Base-by-base conservation (phyloP, 139 green algal species). In the Dunaliella sp. region DNA sequence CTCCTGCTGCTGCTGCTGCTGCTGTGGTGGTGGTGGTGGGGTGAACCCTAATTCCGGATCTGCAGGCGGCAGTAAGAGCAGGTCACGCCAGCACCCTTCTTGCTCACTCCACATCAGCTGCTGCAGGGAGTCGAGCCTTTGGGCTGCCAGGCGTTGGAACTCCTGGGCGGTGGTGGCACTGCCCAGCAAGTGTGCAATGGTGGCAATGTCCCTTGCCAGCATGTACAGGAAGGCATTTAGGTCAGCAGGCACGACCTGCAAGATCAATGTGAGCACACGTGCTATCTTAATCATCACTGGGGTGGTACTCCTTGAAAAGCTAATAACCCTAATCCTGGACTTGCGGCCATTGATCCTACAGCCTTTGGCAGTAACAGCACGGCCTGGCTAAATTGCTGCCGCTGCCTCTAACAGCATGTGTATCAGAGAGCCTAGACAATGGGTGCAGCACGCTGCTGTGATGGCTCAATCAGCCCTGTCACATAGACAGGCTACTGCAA, bases 221-320 rank as follows among this genome's bases (percentile, higher is more conserved):
- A 88, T 87, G 38, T 92, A 94, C 74, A 99, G 87, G 72, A 95
- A 95, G 2, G 93, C 94, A 87, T 99, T 99, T 22, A 99, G 92
- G 86, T 99, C 97, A 0, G 90, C 94, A 3, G 97, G 97, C 1
- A 98, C 58, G n/a, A 98, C 89, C 31, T 86, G 87, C 0, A 73
- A 75, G 7, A 48, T 2, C n/a, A n/a, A n/a, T n/a, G n/a, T n/a
- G n/a, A n/a, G n/a, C n/a, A n/a, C n/a, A n/a, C n/a, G n/a, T n/a
- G n/a, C n/a, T n/a, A n/a, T n/a, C n/a, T n/a, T n/a, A n/a, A n/a
- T n/a, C n/a, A n/a, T n/a, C n/a, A n/a, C n/a, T n/a, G n/a, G n/a
- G n/a, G n/a, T n/a, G n/a, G n/a, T n/a, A n/a, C n/a, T n/a, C n/a
- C n/a, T n/a, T n/a, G n/a, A n/a, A n/a, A n/a, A n/a, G n/a, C n/a